A percentile compares a stretch with the other conserved stretches of the same genome.
Conservation (phyloP, 306 rosid species). For the Alnus glutinosa region DNA sequence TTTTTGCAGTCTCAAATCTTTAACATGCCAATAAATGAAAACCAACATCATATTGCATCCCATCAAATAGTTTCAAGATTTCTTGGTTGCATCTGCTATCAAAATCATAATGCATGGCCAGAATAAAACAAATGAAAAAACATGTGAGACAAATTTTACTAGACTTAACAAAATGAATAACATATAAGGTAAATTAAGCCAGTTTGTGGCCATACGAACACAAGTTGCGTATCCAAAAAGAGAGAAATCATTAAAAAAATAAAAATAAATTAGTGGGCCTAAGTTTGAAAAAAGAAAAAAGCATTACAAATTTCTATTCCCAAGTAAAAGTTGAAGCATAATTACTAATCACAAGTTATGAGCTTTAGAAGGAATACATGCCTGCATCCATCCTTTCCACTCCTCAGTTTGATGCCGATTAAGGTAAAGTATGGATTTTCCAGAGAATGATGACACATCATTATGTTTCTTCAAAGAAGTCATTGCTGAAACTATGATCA, state of each 20-base stretch:
- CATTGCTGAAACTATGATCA: constrained; percentile 87
- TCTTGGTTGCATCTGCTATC: constrained; percentile 13
- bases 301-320: not conserved
- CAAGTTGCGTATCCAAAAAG: not conserved
- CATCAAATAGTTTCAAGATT: constrained; percentile 20
- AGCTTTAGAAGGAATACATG: constrained; percentile 41
- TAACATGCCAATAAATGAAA: constrained; percentile 24
- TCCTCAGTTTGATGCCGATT: constrained; percentile 99
- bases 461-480: constrained; percentile 91
- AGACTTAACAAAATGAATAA: not conserved
- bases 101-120: constrained; percentile 20
- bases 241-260: not conserved
- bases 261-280: not conserved
- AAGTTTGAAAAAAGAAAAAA: constrained; percentile 4
- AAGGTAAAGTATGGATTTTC: constrained; percentile 79
- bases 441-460: constrained; percentile 80
- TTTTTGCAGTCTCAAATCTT: not conserved
- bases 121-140: not conserved
- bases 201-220: not conserved
- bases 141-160: not conserved
- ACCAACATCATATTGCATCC: constrained; percentile 21
- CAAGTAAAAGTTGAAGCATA: constrained; percentile 9
- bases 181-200: not conserved
- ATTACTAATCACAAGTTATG: not conserved
- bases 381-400: constrained; percentile 99